Base-by-base conservation (phyloP, 768 basidiomycete genomes). In the Candolleomyces aberdarensis region DNA sequence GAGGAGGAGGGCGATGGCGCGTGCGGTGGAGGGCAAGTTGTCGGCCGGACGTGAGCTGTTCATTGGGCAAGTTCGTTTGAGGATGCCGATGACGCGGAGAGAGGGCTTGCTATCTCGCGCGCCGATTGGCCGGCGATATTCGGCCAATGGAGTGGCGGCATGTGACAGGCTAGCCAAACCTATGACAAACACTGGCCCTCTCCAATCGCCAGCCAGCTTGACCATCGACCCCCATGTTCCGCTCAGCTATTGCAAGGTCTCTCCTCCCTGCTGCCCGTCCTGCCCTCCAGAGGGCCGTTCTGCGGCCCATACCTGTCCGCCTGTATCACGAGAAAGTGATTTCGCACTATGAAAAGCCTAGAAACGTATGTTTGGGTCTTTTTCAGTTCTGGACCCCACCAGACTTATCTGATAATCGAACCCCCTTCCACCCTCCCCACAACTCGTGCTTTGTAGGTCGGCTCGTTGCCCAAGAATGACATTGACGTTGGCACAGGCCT, bases 311-410 rank as follows among this genome's bases (percentile, higher is more conserved):
- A 19, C 72, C 83, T 57, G 78, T 82, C 66, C 86, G 95, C 68
- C 81, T 79, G 5, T 98, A 98, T 72, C 96, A 98, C 71, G 94
- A 96, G 74, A 97, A 98, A 70, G 96, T 98, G 54, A 94, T 96
- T 65, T 91, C 92, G 26, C 97, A 98, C 78, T 98, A 98, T 75
- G 96, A 98, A 81, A 87, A 85, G 76, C 97, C 97, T 65, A 87
- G 91, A 81, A 99, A 99, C 78, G 96, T 98, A 69, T 57, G 90
- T 84, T 65, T 50, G 50, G 70, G 65, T 63, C 66, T 70, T 64
- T 76, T 74, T 72, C 58, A 68, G 65, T 72, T 36, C 73, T 75
- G 65, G 75, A 69, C 67, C 65, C 63, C 58, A 31, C 26, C 26
- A 17, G 14, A 17, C 65, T 80, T 83, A 84, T 83, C 86, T 87